phyloP scores from a whole-genome alignment of 345 rosid genomes.

The Salix dunnii region DNA sequence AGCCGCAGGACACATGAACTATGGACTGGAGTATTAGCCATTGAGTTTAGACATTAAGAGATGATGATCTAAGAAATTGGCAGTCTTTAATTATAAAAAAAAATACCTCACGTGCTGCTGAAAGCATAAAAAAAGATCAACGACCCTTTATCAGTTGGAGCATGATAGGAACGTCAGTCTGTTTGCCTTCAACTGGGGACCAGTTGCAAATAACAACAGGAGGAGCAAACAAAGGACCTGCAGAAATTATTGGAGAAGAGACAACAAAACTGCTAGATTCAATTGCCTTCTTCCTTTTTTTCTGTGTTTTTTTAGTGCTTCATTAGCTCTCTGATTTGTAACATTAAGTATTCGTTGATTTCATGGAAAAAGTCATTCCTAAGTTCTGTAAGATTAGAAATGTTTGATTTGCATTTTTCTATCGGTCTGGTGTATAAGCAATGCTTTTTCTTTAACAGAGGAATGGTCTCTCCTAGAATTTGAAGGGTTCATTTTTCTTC shows the following conservation, averaged over 20 bases:
- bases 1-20: background rate
- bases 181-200: constrained; percentile 18
- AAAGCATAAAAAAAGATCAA: constrained; percentile 2
- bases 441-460: too few species aligned
- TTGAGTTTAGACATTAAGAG: background rate
- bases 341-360: background rate
- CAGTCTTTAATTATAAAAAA: background rate
- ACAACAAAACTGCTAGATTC: background rate
- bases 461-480: background rate
- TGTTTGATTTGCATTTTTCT: background rate
- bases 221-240: constrained; percentile 5
- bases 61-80: background rate
- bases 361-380: too few species aligned
- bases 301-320: background rate
- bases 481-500: background rate
- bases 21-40: background rate
- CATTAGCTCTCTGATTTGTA: background rate
- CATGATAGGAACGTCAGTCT: constrained; percentile 13
- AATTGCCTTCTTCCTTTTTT: background rate
- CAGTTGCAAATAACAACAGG: background rate
- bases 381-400: background rate
- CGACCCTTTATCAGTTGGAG: constrained; percentile 13
- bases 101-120: constrained; percentile 4
- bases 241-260: background rate
- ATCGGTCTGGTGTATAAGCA: background rate